Conservation (phyloP, 2,329 filamentous ascomycete genomes). For the Sclerotinia nivalis region DNA sequence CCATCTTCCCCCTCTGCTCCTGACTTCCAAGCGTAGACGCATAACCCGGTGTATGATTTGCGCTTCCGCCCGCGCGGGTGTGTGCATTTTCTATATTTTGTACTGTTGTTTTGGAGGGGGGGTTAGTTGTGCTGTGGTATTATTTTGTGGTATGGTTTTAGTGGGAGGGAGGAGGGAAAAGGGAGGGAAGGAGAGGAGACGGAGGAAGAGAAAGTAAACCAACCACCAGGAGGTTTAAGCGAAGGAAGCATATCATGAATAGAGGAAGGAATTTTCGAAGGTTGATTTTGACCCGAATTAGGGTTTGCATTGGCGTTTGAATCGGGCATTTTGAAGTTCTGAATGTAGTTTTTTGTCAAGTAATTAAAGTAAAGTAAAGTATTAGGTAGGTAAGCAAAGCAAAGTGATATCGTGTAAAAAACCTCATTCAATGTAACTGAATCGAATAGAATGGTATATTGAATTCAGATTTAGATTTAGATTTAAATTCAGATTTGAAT, state of each 20-base stretch:
- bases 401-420: not conserved
- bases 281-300: no score
- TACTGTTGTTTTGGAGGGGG: conserved; percentile 23
- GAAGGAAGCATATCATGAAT: not conserved
- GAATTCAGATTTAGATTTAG: no score
- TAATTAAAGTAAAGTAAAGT: not conserved
- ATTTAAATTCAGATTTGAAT: no score
- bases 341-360: not conserved
- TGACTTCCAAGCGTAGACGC: conserved; percentile 30
- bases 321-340: not conserved
- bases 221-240: not conserved
- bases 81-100: conserved; percentile 35
- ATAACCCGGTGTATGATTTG: conserved; percentile 31
- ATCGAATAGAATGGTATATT: no score
- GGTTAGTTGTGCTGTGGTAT: not conserved
- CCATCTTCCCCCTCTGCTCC: conserved; percentile 24
- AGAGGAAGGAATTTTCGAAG: not conserved
- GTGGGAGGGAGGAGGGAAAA: accelerated
- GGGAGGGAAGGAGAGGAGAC: not conserved
- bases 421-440: no score
- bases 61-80: conserved; percentile 31
- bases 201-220: no score
- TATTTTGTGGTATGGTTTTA: not conserved
- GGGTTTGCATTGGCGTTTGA: not conserved
- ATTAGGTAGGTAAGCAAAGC: accelerated